A percentile compares a stretch with the other conserved stretches of the same genome.
Conservation (phyloP, 2,329 filamentous ascomycete genomes). For the Exutisphaerella laricina region DNA sequence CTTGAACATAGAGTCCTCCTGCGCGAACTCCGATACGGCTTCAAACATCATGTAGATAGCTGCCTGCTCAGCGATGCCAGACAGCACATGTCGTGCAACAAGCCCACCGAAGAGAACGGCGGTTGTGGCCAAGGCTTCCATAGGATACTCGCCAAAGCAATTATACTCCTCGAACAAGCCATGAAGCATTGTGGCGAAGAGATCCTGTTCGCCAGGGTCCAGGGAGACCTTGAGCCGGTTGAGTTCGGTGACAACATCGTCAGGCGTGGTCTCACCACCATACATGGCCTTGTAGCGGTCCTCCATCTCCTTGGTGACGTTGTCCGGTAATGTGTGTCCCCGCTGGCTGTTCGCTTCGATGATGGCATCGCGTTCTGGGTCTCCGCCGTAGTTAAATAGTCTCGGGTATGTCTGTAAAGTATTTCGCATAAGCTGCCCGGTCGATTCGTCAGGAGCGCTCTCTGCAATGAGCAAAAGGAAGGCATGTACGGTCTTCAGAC, state of each 20-base stretch:
- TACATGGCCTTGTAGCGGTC: constrained; percentile 99
- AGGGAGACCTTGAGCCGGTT: constrained; percentile 82
- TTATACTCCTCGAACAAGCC: constrained; percentile 95
- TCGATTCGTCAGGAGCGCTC: constrained; percentile 57
- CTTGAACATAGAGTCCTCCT: constrained; percentile 92
- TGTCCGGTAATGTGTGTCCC: constrained; percentile 72
- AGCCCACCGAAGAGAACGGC: constrained; percentile 86
- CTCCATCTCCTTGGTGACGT: constrained; percentile 88
- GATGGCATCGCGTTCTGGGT: constrained; percentile 68
- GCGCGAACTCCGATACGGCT: constrained; percentile 76
- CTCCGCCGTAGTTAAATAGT: constrained; percentile 93
- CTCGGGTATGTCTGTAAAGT: constrained; percentile 92
- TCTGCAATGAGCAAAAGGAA: constrained; percentile 69
- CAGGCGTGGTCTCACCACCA: constrained; percentile 78
- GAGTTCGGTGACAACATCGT: constrained; percentile 77
- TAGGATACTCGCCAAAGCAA: constrained; percentile 89
- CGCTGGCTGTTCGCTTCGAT: constrained; percentile 73
- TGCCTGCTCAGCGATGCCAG: constrained; percentile 83
- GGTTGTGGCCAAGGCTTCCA: constrained; percentile 93
- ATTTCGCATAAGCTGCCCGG: constrained; percentile 74
- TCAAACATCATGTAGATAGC: constrained; percentile 98
- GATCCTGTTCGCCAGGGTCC: constrained; percentile 79
- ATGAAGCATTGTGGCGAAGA: constrained; percentile 98
- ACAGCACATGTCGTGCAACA: constrained; percentile 87
- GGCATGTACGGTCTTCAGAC: constrained; percentile 77